Conservation (phyloP, 257 asterid genomes). For the Solanum neorickii region DNA sequence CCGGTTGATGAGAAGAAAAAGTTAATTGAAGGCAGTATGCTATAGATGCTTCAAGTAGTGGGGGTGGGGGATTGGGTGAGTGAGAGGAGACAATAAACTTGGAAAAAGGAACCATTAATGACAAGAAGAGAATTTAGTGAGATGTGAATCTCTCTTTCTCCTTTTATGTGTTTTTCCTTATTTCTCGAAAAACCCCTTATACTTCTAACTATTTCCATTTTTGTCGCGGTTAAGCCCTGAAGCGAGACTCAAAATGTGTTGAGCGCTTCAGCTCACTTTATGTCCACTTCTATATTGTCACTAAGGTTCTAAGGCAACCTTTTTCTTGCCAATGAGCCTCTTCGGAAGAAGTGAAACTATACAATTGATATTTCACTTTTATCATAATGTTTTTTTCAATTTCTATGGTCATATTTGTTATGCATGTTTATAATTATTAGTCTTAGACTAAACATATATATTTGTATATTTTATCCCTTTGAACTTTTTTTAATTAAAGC, state of each 20-base stretch:
- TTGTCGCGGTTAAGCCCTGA: background rate
- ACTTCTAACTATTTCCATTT: background rate
- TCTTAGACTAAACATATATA: background rate
- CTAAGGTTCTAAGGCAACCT: background rate
- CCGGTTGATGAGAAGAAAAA: slow-evolving; percentile 96
- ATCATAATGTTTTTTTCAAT: background rate
- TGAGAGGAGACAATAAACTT: background rate
- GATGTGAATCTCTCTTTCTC: background rate
- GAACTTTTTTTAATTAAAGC: too few relatives aligned
- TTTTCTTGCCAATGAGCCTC: background rate
- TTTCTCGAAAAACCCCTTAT: background rate
- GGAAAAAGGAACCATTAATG: background rate
- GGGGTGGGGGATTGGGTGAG: background rate
- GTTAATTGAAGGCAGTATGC: slow-evolving; percentile 92
- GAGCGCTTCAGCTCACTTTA: too few relatives aligned
- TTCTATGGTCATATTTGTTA: background rate
- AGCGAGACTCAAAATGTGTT: too few relatives aligned
- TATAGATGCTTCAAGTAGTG: slow-evolving; percentile 67
- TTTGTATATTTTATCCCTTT: background rate
- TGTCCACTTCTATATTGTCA: too few relatives aligned
- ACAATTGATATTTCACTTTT: too few relatives aligned
- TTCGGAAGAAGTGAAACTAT: background rate
- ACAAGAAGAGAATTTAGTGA: background rate
- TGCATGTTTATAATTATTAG: background rate
- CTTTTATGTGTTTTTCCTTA: background rate